Percentiles rank a stretch among this genome's conserved stretches.
These are phyloP conservation scores for Leavenworthia alabamica DNA, from an alignment of 345 rosid genomes.

Conservation along the genomic window DNA sequence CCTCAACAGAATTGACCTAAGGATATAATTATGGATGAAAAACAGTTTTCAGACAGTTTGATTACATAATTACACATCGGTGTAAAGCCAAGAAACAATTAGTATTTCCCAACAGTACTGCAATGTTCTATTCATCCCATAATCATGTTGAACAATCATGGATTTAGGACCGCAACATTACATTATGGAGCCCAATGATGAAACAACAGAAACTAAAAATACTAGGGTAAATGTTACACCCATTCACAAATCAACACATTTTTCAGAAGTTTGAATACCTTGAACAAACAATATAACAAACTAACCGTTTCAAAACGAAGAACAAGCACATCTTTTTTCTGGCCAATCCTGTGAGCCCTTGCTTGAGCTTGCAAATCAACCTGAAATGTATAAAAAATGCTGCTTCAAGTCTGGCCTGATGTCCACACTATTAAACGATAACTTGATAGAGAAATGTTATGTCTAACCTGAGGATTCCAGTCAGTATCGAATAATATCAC, in stretches of 20 bases:
- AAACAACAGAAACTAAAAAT: not conserved
- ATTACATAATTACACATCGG: not conserved
- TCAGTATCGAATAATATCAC: slow-evolving; percentile 88
- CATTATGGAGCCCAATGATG: not conserved
- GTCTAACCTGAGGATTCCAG: slow-evolving; percentile 89
- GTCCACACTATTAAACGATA: not conserved
- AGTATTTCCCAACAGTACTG: not conserved
- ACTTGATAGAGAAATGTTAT: slow-evolving; percentile 2
- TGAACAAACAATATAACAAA: not conserved
- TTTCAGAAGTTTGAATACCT: not conserved
- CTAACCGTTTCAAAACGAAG: slow-evolving; percentile 91
- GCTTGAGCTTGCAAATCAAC: slow-evolving; percentile 99
- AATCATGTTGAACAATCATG: slow-evolving; percentile 6
- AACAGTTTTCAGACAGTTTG: not conserved
- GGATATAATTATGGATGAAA: not conserved
- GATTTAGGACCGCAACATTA: not conserved
- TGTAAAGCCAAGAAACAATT: not conserved
- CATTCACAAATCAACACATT: not conserved
- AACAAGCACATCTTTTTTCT: slow-evolving; percentile 93
- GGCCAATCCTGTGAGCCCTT: slow-evolving; percentile 96
- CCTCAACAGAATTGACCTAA: slow-evolving; percentile 90
- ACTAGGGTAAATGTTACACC: not conserved
- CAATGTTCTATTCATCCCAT: not conserved
- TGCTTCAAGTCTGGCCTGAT: not conserved
- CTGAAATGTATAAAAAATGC: slow-evolving; percentile 32